A percentile compares a stretch with the other conserved stretches of the same genome.
Evolutionary conservation across 345 rosid genomes (phyloP).

Genomic region (Kernera saxatilis): DNA sequence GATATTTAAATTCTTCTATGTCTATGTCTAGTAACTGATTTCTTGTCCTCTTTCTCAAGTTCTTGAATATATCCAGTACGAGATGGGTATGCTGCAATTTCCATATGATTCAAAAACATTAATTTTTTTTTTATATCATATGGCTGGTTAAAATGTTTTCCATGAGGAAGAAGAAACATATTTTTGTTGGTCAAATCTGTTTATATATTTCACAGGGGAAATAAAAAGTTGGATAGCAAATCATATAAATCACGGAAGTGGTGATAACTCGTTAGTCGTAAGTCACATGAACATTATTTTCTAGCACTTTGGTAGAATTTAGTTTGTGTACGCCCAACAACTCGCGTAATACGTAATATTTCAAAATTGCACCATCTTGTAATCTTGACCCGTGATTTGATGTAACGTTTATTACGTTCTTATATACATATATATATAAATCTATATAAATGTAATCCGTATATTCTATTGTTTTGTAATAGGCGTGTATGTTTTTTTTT

Average conservation of each 20-base stretch:
- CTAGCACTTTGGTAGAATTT: slow-evolving; percentile 12
- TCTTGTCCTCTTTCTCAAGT: background rate
- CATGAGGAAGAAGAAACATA: background rate
- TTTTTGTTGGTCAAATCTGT: background rate
- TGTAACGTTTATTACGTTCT: slow-evolving; percentile 13
- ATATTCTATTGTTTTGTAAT: background rate
- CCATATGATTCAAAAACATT: too few relatives aligned
- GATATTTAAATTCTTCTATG: too few relatives aligned
- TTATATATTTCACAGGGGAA: background rate
- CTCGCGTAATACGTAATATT: background rate
- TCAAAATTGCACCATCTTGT: background rate
- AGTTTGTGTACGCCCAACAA: slow-evolving; percentile 3
- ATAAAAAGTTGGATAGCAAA: background rate
- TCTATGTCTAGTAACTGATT: slow-evolving; percentile 9
- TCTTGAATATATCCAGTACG: background rate
- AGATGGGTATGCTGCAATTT: background rate
- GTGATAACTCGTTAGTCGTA: background rate
- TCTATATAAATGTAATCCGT: background rate
- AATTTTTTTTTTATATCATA: too few relatives aligned
- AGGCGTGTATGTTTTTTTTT: background rate
- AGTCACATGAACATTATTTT: slow-evolving; percentile 12
- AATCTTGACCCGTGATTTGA: slow-evolving; percentile 23
- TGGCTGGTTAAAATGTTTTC: too few relatives aligned
- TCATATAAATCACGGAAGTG: slow-evolving; percentile 6
- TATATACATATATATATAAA: background rate